Conservation (phyloP, 202 grass and related monocot genomes). For the Elaeis oleifera region DNA sequence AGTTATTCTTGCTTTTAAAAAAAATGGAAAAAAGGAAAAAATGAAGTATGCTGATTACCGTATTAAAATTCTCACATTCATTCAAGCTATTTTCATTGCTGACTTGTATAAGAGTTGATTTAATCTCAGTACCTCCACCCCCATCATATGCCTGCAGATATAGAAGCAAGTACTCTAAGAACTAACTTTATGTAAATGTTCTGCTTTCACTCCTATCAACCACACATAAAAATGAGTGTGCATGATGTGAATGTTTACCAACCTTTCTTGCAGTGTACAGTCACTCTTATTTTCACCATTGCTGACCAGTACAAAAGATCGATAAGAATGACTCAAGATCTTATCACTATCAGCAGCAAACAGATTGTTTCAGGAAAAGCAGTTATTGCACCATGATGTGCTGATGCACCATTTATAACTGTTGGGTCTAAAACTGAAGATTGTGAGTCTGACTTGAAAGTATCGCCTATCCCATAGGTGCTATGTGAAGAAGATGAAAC, state of each 20-base stretch:
- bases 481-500: slow-evolving; percentile 40
- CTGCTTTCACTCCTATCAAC: too few relatives aligned
- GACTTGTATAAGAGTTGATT: slow-evolving; percentile 19
- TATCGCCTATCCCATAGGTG: slow-evolving; percentile 53
- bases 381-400: slow-evolving; percentile 30
- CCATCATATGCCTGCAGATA: slow-evolving; percentile 43
- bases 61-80: slow-evolving; percentile 26
- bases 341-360: slow-evolving; percentile 27
- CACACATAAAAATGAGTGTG: too few relatives aligned
- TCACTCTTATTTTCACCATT: too few relatives aligned
- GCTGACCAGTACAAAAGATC: not conserved
- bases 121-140: slow-evolving; percentile 23
- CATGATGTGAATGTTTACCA: too few relatives aligned
- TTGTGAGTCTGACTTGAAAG: slow-evolving; percentile 35
- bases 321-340: slow-evolving; percentile 26
- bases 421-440: slow-evolving; percentile 44
- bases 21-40: too few relatives aligned
- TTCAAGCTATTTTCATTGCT: not conserved
- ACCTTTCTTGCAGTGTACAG: too few relatives aligned
- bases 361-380: slow-evolving; percentile 28
- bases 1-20: too few relatives aligned
- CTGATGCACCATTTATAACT: slow-evolving; percentile 37
- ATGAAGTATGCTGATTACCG: too few relatives aligned
- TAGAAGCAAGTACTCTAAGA: too few relatives aligned
- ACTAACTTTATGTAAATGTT: too few relatives aligned